Conservation (phyloP, 2,329 filamentous ascomycete species). For the Aureobasidium sp. region DNA sequence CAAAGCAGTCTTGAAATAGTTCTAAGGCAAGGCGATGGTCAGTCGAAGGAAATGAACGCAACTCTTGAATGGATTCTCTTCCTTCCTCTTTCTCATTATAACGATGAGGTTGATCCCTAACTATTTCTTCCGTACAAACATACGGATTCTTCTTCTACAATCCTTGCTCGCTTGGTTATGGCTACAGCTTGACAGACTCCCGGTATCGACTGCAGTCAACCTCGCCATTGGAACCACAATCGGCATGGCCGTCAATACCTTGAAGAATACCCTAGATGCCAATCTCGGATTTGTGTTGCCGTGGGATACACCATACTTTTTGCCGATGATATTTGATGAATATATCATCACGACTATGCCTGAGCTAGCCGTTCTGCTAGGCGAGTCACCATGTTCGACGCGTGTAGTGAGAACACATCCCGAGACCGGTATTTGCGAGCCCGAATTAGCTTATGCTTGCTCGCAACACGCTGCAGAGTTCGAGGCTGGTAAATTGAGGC, state of each 20-base stretch:
- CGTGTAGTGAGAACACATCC: neutral
- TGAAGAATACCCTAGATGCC: neutral
- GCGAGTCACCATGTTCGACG: neutral
- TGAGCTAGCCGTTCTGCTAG: neutral
- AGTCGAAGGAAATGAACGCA: too few species aligned
- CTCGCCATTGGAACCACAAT: neutral
- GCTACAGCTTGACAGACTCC: neutral
- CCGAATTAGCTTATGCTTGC: neutral
- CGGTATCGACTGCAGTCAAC: neutral
- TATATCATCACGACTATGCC: conserved; percentile 6
- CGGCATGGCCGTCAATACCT: neutral
- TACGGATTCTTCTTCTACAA: neutral
- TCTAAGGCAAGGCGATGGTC: neutral
- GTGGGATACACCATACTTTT: conserved; percentile 2
- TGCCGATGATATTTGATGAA: neutral
- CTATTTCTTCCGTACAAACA: neutral
- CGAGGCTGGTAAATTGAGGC: neutral
- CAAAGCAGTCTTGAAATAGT: neutral
- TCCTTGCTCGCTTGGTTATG: neutral
- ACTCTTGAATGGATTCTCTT: too few species aligned
- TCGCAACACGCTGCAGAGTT: neutral
- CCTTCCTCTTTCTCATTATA: neutral
- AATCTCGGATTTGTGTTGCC: neutral
- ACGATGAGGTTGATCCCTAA: neutral
- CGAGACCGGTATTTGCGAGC: neutral